A percentile compares a stretch with the other conserved stretches of the same genome.
Conservation (phyloP, 129 eudicot species). For the Oenanthe sinensis region DNA sequence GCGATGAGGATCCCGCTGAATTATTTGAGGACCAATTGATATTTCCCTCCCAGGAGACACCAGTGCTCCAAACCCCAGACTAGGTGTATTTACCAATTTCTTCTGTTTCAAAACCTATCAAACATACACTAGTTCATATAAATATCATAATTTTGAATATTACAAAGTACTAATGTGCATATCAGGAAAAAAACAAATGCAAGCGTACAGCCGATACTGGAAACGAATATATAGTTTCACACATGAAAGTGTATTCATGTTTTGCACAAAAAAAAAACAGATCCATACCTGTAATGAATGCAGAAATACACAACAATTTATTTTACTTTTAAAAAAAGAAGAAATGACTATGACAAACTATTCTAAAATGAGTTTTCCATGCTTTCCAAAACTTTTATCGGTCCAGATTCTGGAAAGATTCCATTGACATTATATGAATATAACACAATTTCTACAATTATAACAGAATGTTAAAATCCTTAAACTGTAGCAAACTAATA, state of each 20-base stretch:
- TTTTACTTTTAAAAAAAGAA: too few species aligned
- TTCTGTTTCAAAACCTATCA: constrained; percentile 69
- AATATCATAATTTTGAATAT: background rate
- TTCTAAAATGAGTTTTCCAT: too few species aligned
- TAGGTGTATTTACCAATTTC: constrained; percentile 66
- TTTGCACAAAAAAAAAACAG: background rate
- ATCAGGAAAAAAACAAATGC: background rate
- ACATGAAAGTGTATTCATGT: background rate
- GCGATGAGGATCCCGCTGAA: constrained; percentile 86
- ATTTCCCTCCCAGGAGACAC: constrained; percentile 76
- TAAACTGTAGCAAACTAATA: background rate
- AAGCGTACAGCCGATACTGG: background rate
- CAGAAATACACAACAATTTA: background rate
- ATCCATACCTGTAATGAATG: background rate
- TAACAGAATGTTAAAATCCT: background rate
- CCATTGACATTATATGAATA: background rate
- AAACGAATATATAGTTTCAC: background rate
- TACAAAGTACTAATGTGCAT: background rate
- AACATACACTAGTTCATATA: background rate
- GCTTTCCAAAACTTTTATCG: background rate
- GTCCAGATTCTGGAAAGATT: background rate
- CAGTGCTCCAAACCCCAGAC: constrained; percentile 87
- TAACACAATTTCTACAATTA: background rate
- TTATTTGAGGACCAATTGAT: constrained; percentile 73
- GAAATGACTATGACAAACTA: too few species aligned